Base-by-base conservation (phyloP, 768 basidiomycete genomes). In the Auricularia cornea region DNA sequence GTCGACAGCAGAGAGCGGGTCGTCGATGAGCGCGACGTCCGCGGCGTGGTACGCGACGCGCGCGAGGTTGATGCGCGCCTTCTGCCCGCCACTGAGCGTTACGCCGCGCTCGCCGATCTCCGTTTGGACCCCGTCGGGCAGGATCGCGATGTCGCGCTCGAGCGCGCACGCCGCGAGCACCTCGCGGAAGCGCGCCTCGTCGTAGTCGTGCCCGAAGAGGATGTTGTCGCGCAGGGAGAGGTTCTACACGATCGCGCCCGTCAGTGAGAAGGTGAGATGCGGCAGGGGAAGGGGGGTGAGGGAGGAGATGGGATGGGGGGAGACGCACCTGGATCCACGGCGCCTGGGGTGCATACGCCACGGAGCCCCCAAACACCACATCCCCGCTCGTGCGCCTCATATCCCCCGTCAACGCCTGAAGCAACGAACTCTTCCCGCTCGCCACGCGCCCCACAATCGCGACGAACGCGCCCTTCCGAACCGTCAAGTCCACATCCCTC, bases 51-150 rank as follows among this genome's bases (percentile, higher is more conserved):
- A 94, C 1, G 87, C 86, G 0, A 89, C 89, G 29, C 92, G 78
- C 0, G 91, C 92, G 28, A 92, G 75, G 1, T 86, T 86, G 4
- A 90, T 81, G 20, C 88, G 84, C 41, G 88, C 87, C 67, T 76
- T 78, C 60, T 79, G 75, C 11, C 78, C 77, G 61, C 76, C 72
- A 20, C 28, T 29, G 41, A 86, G 73, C 72, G 83, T 87, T 65
- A 88, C 85, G 0, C 90, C 91, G 69, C 87, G 87, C 74, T 93
- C 90, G 31, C 88, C 89, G 59, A 90, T 86, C 72, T 87, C 84
- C 0, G 88, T 89, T 44, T 77, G 66, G 70, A 89, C 85, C 3
- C 88, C 87, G 59, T 88, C 73, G 0, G 89, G 84, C 11, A 94
- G 77, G 65, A 89, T 82, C 44, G 84, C 82, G 3, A 94, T 76